Evolutionary conservation across 768 basidiomycete genomes (phyloP), one percentile per base, ranked within the genome.

Genomic region (Dioszegia hungarica): DNA sequence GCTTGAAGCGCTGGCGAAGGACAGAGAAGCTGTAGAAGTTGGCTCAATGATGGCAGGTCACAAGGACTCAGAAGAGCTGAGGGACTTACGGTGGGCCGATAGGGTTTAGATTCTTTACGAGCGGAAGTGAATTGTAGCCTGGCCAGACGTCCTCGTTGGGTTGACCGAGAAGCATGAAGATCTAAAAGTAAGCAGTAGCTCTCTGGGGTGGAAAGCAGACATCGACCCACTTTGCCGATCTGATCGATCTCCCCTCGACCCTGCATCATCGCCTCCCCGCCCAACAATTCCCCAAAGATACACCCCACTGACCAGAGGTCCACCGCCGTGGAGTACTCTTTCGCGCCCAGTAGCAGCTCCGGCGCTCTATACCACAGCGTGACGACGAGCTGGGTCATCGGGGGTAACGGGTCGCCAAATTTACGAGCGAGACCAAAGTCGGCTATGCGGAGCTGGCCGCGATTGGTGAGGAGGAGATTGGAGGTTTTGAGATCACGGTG

Each of bases 281-380:
- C 80, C 67, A 99, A 84, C 45, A 99, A 80, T 75, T 99, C 95
- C 14, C 89, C 93, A 69, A 98, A 97, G 64, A 99, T 97, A 79
- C 95, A 99, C 8, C 95, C 95, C 10, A 95, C 90, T 46, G 90
- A 94, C 95, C 95, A 99, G 83, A 98, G 85, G 75, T 99, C 95
- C 55, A 99, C 84, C 0, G 93, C 87, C 19, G 94, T 99, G 14
- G 90, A 88, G 76, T 99, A 99, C 33, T 86, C 89, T 56, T 85
- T 88, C 12, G 89, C 90, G 12, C 94, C 95, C 25, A 99, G 80
- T 15, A 99, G 80, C 44, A 99, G 89, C 79, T 98, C 95, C 1
- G 95, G 95, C 1, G 67, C 57, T 25, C 62, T 58, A 57, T 99
- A 99, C 95, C 95, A 99, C 27, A 99, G 80, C 1, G 95, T 99